A percentile compares a stretch with the other conserved stretches of the same genome.
Conservation (phyloP, 768 basidiomycete species). For the Mycena vulgaris region DNA sequence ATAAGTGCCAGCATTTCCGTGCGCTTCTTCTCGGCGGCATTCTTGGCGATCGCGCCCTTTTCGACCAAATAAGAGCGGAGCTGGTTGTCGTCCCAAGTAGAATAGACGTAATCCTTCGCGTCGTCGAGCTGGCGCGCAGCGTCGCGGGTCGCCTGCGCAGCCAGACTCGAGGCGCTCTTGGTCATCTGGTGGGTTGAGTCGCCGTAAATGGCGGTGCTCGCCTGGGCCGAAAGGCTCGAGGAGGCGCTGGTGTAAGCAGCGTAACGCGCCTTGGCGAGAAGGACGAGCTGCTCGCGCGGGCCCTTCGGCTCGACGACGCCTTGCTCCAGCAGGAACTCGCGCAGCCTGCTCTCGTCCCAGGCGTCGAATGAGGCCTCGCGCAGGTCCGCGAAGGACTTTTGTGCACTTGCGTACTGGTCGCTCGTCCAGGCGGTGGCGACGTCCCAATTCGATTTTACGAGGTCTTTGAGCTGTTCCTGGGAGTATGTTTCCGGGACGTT, state of each 20-base stretch:
- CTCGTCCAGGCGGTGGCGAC: constrained; percentile 67
- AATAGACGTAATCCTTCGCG: constrained; percentile 89
- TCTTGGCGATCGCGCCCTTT: constrained; percentile 78
- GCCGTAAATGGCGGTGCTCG: constrained; percentile 67
- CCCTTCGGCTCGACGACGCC: constrained; percentile 89
- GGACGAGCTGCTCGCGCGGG: constrained; percentile 83
- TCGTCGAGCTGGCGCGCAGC: constrained; percentile 72
- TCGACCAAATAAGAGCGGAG: constrained; percentile 82
- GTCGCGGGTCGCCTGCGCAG: constrained; percentile 68
- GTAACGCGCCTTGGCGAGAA: constrained; percentile 83
- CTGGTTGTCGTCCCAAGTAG: constrained; percentile 88
- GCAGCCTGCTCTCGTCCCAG: constrained; percentile 89
- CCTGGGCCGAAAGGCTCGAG: constrained; percentile 66
- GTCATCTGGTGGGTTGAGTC: constrained; percentile 58
- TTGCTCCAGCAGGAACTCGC: constrained; percentile 89
- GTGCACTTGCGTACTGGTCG: constrained; percentile 76
- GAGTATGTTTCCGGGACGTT: constrained; percentile 63
- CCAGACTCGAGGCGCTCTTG: constrained; percentile 57
- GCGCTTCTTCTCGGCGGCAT: constrained; percentile 66
- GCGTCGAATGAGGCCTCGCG: constrained; percentile 77
- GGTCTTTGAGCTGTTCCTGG: constrained; percentile 57
- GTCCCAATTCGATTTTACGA: constrained; percentile 78
- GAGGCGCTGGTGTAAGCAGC: constrained; percentile 73
- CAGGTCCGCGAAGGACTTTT: constrained; percentile 72
- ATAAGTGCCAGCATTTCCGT: constrained; percentile 81